These are phyloP conservation scores for Zymoseptoria pseudotritici DNA, from an alignment of 2,329 filamentous ascomycete genomes.

Conservation along the genomic window DNA sequence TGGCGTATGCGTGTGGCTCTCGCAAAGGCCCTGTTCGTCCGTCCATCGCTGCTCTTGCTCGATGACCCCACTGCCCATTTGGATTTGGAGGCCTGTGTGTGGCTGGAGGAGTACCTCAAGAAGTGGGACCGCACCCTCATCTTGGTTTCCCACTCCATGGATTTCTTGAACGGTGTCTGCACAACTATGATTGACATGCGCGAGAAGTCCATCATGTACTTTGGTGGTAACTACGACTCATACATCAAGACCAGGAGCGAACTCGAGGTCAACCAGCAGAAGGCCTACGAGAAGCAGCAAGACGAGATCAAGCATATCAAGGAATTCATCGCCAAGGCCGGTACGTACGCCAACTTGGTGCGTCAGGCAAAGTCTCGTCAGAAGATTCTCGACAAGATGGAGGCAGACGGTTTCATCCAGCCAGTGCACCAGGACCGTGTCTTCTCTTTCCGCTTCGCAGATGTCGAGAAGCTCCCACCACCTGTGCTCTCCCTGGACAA, in stretches of 20 bases:
- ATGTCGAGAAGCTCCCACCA: conserved; percentile 98
- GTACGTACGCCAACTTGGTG: conserved; percentile 99
- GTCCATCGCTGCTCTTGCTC: conserved; percentile 88
- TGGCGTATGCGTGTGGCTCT: conserved; percentile 99
- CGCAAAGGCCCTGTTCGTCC: conserved; percentile 95
- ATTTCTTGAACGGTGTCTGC: conserved; percentile 99
- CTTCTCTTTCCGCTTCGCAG: conserved; percentile 96
- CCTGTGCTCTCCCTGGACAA: conserved; percentile 94
- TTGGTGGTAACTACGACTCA: conserved; percentile 99
- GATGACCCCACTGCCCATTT: conserved; percentile 98
- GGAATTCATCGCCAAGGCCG: conserved; percentile 98
- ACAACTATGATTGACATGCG: conserved; percentile 99
- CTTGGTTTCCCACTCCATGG: conserved; percentile 94
- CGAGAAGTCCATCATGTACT: conserved; percentile 80
- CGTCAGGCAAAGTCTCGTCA: conserved; percentile 97
- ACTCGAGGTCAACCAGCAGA: conserved; percentile 96
- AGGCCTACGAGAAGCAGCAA: conserved; percentile 98
- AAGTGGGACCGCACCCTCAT: conserved; percentile 98
- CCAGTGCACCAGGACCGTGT: conserved; percentile 76
- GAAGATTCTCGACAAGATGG: conserved; percentile 99
- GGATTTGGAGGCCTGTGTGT: conserved; percentile 98
- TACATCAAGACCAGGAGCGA: conserved; percentile 88
- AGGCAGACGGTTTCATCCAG: conserved; percentile 97
- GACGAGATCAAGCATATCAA: conserved; percentile 99
- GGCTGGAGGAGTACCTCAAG: conserved; percentile 98